Evolutionary conservation across 2,329 filamentous ascomycete genomes (phyloP), one percentile per base, ranked within the genome.

Genomic region (Chaetothyriales sp.): DNA sequence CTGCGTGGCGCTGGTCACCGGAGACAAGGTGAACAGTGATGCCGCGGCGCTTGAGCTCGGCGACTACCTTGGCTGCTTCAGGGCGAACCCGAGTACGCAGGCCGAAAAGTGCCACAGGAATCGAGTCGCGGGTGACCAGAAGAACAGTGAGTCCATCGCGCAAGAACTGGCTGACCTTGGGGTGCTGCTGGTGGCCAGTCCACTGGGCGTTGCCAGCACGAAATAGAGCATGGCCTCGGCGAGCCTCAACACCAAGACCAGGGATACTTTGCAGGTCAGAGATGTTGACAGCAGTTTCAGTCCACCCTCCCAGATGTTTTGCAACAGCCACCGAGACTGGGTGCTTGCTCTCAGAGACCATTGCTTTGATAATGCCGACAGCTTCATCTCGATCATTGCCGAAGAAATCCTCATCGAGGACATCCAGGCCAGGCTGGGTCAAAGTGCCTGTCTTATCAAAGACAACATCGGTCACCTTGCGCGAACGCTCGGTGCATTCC

Each of bases 361-460:
- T 26, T 15, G 44, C 3, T 46, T 46, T 18, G 44, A 46, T 22
- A 18, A 46, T 15, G 9, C n/a, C 15, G 5, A 46, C n/a, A 43
- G 8, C 18, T 10, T 63, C 62, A 4, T 69, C 58, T 1, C 78
- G 61, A 5, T 65, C 68, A 43, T 49, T 55, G 10, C 44, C 10
- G 3, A 63, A 45, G 47, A 64, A 62, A 20, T 61, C 50, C 53
- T 65, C 59, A 5, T 57, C 54, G 0, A 65, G 59, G 6, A 74
- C 71, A 0, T 60, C 53, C 2, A 76, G 63, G 18, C 73, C 70
- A 0, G 80, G 81, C 22, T 70, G 62, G 0, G 84, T 89, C 7
- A 90, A 63, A 0, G 84, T 90, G 0, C 85, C 84, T 0, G 86
- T 90, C 65, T 90, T 90, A 69, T 90, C 84, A 57, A 90, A 84